Evolutionary conservation across 2,329 filamentous ascomycete genomes (phyloP), one percentile per base, ranked within the genome.

Genomic region (Colletotrichum eremochloae): DNA sequence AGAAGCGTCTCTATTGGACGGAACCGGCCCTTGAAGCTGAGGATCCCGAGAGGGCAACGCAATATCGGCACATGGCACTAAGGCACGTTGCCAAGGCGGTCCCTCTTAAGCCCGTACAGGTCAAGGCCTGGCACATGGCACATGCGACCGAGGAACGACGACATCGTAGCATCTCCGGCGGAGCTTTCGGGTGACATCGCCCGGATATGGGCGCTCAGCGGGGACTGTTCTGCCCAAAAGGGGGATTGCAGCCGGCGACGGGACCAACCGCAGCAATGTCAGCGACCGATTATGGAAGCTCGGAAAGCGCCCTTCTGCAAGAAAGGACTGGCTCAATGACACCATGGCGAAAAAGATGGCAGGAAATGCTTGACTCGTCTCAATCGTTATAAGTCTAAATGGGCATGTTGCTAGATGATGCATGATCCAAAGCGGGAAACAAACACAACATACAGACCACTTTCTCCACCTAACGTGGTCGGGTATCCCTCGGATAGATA

Each of bases 121-220:
- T 24, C 1, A 24, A 24, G 24, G 24, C 24, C 24, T 24, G 24
- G 63, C 66, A 69, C 60, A 69, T 69, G 69, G 63, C 69, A 72
- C 66, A 72, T 72, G 69, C 60, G 60, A 55, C 68, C 68, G 64
- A 71, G 60, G 66, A 18, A 48, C 38, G 31, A 38, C 31, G 66
- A 61, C 46, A 69, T 69, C 48, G 69, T 69, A 64, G 69, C 66
- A 69, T 69, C 69, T 69, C 69, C 31, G 66, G 60, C 60, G 58
- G 69, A 67, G 69, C 55, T 55, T n/a, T 72, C 60, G 55, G 65
- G 60, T 50, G 69, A 67, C 11, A 64, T 24, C 29, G 40, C 46
- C 69, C 66, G 69, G 69, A 64, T n/a, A 64, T n/a, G 38, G 53
- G 69, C 38, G 60, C 67, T 60, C 53, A 60, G 66, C 58, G 33